A percentile compares a stretch with the other conserved stretches of the same genome.
These are phyloP conservation scores for Elsinoe batatas DNA, from an alignment of 2,329 filamentous ascomycete species.

Conservation along the genomic window DNA sequence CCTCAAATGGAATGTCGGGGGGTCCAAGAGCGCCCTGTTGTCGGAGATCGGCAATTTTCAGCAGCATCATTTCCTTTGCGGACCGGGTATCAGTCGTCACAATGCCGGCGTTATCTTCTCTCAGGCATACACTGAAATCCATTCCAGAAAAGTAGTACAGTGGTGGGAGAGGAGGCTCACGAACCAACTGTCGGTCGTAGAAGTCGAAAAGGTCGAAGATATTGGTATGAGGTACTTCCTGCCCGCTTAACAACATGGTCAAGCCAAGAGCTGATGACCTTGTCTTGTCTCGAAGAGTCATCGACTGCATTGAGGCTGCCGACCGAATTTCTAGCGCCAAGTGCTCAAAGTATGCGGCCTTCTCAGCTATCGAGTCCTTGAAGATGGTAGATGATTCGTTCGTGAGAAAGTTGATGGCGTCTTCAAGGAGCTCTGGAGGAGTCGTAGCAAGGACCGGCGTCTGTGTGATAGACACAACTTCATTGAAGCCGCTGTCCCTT, in stretches of 20 bases:
- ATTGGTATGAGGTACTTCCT: conserved; percentile 58
- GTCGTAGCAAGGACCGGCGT: conserved; percentile 58
- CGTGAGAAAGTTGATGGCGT: conserved; percentile 52
- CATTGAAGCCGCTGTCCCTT: conserved; percentile 65
- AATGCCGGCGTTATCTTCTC: conserved; percentile 50
- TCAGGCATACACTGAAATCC: conserved; percentile 57
- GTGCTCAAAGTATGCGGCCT: conserved; percentile 74
- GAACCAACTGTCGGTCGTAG: conserved; percentile 52
- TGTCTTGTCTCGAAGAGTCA: conserved; percentile 38
- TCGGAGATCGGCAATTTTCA: conserved; percentile 56
- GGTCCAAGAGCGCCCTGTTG: conserved; percentile 29
- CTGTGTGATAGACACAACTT: conserved; percentile 63
- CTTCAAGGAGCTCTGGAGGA: conserved; percentile 23
- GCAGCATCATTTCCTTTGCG: conserved; percentile 61
- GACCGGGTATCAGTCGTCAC: conserved; percentile 48
- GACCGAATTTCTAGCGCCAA: conserved; percentile 74
- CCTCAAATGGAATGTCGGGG: conserved; percentile 23
- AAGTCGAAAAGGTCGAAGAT: conserved; percentile 95
- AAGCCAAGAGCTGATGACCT: conserved; percentile 65
- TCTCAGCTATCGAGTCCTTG: conserved; percentile 65
- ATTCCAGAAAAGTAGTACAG: conserved; percentile 55
- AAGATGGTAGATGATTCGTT: conserved; percentile 59
- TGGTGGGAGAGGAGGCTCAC: conserved; percentile 38
- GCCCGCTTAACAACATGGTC: conserved; percentile 55
- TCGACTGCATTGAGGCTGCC: conserved; percentile 59